Base-by-base conservation (phyloP, 805 yeast genomes). In the Zygosaccharomyces siamensis region DNA sequence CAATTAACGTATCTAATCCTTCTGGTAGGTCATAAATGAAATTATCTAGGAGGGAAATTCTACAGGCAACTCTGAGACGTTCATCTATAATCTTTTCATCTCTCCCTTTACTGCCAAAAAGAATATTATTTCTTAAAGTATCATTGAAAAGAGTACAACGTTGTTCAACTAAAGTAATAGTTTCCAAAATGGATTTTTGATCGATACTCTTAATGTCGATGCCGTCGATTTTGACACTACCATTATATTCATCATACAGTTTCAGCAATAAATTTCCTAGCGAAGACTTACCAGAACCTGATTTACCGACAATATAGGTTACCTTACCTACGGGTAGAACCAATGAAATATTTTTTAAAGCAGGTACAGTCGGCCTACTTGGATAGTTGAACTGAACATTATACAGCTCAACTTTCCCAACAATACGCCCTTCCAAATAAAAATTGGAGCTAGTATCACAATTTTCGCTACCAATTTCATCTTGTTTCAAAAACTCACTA, bases 271-370 rank as follows among this genome's bases (percentile, higher is more conserved):
- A 63, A 32, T 76, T 76, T 0, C 84, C 77, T 2, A 93, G 52
- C 0, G 98, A 85, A 0, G 98, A 92, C 64, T 93, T 93, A 0
- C 99, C 99, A 0, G 90, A 83, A 0, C 99, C 99, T 0, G 97
- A 89, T 51, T 76, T 74, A 0, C 99, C 99, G 37, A 93, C 78
- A 3, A 93, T 66, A 57, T 79, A 92, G 1, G 83, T 79, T 5
- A 78, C 60, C 28, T 68, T 55, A 1, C 77, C 73, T 0, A 77
- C 64, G 1, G 71, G 64, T 31, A 89, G 69, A 1, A 56, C 55
- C 23, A 85, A 48, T n/a, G 64, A 59, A 1, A 84, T 69, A 42
- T 75, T 57, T 0, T 74, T 64, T 12, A 93, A 61, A 0, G 79
- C 80, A 1, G 68, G 66, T 1, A 66, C 64, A 1, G 70, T 69